Conservation (phyloP, 1,139 yeast genomes). For the Magnusiomyces sp. region DNA sequence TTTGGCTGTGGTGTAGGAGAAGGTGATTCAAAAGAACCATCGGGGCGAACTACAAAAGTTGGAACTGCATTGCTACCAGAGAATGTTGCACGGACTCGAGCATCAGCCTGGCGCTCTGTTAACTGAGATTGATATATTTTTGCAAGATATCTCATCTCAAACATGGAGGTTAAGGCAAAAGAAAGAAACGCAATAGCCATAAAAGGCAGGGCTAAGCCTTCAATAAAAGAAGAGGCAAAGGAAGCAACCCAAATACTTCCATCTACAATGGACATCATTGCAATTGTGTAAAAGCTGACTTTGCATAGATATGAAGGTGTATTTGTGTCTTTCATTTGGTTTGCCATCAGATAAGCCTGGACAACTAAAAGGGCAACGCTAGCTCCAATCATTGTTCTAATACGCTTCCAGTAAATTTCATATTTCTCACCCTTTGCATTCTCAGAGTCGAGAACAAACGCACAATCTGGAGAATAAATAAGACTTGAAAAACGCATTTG, state of each 20-base stretch:
- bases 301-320: constrained; percentile 76
- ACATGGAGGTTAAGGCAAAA: constrained; percentile 61
- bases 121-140: constrained; percentile 63
- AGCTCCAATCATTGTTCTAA: constrained; percentile 31
- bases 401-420: constrained; percentile 42
- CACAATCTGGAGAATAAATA: constrained; percentile 86
- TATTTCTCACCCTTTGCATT: constrained; percentile 48
- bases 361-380: constrained; percentile 38
- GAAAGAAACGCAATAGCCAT: constrained; percentile 64
- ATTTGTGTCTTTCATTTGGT: constrained; percentile 61
- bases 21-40: constrained; percentile 5
- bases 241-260: constrained; percentile 58
- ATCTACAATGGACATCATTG: constrained; percentile 52
- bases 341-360: constrained; percentile 44
- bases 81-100: constrained; percentile 28
- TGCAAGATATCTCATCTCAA: constrained; percentile 70
- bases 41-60: constrained; percentile 3
- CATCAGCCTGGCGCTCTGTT: constrained; percentile 61
- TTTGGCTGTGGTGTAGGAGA: neutral
- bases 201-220: constrained; percentile 54
- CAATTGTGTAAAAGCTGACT: constrained; percentile 55
- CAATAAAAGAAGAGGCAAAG: constrained; percentile 49
- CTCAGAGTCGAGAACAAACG: constrained; percentile 41
- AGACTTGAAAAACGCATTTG: constrained; percentile 46
- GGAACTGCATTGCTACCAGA: neutral